Evolutionary conservation across 2,329 filamentous ascomycete species (phyloP).

Genomic region (Penicillium sp.): DNA sequence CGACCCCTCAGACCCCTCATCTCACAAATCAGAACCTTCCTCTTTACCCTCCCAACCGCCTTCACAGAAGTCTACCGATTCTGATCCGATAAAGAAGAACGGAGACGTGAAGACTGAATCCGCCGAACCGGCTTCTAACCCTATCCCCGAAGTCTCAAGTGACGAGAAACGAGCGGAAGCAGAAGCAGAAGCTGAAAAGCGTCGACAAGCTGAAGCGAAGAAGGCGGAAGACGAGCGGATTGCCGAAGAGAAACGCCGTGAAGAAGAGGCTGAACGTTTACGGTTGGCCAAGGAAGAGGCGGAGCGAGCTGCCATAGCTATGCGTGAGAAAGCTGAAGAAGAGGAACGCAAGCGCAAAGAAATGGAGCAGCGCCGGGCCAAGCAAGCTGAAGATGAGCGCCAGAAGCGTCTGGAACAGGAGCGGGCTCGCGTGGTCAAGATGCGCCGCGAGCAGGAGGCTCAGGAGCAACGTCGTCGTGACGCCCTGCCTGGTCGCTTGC

Average conservation of each 20-base stretch:
- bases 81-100: constrained; percentile 15
- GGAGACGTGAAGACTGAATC: constrained; percentile 37
- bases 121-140: constrained; percentile 29
- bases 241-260: constrained; percentile 33
- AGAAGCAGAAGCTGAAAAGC: constrained; percentile 30
- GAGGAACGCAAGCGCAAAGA: constrained; percentile 47
- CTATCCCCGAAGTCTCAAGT: constrained; percentile 34
- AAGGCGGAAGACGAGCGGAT: constrained; percentile 37
- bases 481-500: constrained; percentile 49
- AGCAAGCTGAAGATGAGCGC: constrained; percentile 51
- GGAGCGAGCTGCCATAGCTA: constrained; percentile 38
- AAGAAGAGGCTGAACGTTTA: constrained; percentile 33
- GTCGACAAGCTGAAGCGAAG: constrained; percentile 27
- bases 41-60: background rate
- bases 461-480: constrained; percentile 50
- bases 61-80: constrained; percentile 14
- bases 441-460: constrained; percentile 48
- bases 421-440: constrained; percentile 45
- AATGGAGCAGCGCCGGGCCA: constrained; percentile 45
- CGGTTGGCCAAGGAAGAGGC: constrained; percentile 33
- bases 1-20: background rate
- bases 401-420: constrained; percentile 47
- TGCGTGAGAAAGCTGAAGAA: constrained; percentile 47
- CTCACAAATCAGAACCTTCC: constrained; percentile 2
- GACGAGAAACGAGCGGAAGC: constrained; percentile 34